Percentiles rank a stretch among this genome's conserved stretches.
phyloP scores from a whole-genome alignment of 2,329 filamentous ascomycete genomes.

The Fusarium sambucinum region DNA sequence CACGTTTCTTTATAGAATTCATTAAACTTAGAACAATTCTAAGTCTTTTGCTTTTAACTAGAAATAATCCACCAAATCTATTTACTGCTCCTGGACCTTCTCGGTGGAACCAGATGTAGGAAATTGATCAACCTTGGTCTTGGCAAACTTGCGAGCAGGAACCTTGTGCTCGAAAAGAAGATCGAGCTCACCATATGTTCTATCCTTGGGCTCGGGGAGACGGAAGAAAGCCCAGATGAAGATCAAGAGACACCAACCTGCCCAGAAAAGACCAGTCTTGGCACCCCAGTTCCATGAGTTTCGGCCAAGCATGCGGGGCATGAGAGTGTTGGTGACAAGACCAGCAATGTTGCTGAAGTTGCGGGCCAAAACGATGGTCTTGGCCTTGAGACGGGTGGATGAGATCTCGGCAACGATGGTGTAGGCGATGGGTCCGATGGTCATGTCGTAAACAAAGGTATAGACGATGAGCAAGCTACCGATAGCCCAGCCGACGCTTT shows the following conservation, averaged over 20 bases:
- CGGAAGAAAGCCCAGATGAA: slow-evolving; percentile 64
- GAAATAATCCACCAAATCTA: neutral
- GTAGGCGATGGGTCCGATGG: slow-evolving; percentile 74
- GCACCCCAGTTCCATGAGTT: slow-evolving; percentile 61
- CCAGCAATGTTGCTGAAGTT: slow-evolving; percentile 62
- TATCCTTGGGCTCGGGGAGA: slow-evolving; percentile 66
- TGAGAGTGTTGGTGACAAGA: slow-evolving; percentile 60
- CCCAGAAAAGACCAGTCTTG: slow-evolving; percentile 61
- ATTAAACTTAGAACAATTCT: neutral
- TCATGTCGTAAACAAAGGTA: slow-evolving; percentile 57
- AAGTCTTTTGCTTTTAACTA: neutral
- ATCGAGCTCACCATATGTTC: slow-evolving; percentile 68
- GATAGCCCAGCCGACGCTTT: slow-evolving; percentile 56
- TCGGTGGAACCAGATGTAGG: slow-evolving; percentile 8
- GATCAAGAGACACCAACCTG: slow-evolving; percentile 58
- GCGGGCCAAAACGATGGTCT: slow-evolving; percentile 60
- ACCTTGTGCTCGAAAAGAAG: slow-evolving; percentile 63
- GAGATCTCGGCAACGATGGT: slow-evolving; percentile 75
- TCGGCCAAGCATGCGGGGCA: slow-evolving; percentile 61
- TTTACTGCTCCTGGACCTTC: slow-evolving; percentile 16
- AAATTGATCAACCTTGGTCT: slow-evolving; percentile 47
- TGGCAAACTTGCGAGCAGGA: slow-evolving; percentile 57
- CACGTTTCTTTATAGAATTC: neutral
- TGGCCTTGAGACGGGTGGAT: slow-evolving; percentile 60
- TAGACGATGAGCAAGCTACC: slow-evolving; percentile 60